Base-by-base conservation (phyloP, 192 early-diverging fungal species). In the Lobosporangium transversale region DNA sequence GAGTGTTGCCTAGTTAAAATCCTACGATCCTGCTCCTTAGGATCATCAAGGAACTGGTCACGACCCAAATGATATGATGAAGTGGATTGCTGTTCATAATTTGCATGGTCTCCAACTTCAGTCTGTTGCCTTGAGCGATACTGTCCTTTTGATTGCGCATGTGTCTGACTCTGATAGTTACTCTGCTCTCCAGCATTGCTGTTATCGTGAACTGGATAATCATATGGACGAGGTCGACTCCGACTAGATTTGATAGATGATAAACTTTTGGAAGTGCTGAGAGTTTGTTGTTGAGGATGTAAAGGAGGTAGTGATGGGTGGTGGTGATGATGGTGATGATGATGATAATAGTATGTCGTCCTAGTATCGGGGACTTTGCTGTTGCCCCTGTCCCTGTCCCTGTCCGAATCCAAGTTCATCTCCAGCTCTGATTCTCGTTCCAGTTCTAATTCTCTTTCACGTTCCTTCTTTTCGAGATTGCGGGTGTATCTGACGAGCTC, bases 401-500 rank as follows among this genome's bases (percentile, higher is more conserved):
- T 37, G 12, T 5, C 12, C 18, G 31, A 11, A 11, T 27, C 35
- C 37, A 43, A 18, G 21, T 58, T n/a, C 54, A 30, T 52, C 53
- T 23, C 9, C 14, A 21, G 18, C 31, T 45, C n/a, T 12, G 52
- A 12, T 23, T 64, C 62, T 20, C 52, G 57, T 14, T 75, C 73
- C 40, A 53, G 42, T 31, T 76, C 64, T 24, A 32, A 31, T 37
- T 76, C 73, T 35, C 45, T 52, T n/a, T 73, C 69, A 4, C 55
- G 53, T 31, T 76, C 73, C n/a, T 50, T 61, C 26, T 58, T 50
- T 24, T 76, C 73, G 0, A 76, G 63, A 18, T 66, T 67, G 6
- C 73, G 73, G 4, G 73, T 76, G 23, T 76, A 76, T 37, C 73
- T 26, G n/a, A 76, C 73, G 27, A 76, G n/a, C 26, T 76, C 73